Base-by-base conservation (phyloP, 345 rosid species). In the Eutrema yunnanense region DNA sequence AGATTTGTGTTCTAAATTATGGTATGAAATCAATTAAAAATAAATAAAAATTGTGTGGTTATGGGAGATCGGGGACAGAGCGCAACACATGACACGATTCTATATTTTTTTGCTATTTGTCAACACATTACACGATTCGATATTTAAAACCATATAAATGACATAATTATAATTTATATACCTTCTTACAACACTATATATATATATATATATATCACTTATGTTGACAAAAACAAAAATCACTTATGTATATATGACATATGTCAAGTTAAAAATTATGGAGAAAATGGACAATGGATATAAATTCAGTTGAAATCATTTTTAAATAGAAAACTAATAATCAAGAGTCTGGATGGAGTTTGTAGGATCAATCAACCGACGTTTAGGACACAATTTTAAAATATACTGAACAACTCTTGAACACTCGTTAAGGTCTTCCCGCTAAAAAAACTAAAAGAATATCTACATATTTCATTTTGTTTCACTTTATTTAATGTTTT, bases 31-130 rank as follows among this genome's bases (percentile, higher is more conserved):
- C 34, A 40, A 60, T 40, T 43, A 9, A n/a, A 47, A 56, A n/a
- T n/a, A 37, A 0, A 16, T 12, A 22, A 47, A 38, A 0, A 13
- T 16, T 9, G 7, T 59, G 79, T 46, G 64, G 65, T 53, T 47
- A 10, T 52, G 37, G 26, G 49, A 62, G 52, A 44, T 68, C n/a
- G 3, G 63, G 69, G 59, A 53, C 3, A 3, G 58, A 46, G 29
- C 30, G 43, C 61, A 43, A 29, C 29, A 62, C 69, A 61, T 62
- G 74, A 52, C 49, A 75, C 50, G 69, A 41, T 59, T 74, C 27
- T 6, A 38, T 33, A 6, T 19, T 66, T 41, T 57, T 61, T 61
- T 38, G 16, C 48, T 61, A 8, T 8, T 43, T n/a, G 27, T 42
- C 54, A 40, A 41, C 16, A 40, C 61, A 66, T 51, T 54, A 50